Evolutionary conservation across 2,329 filamentous ascomycete species (phyloP).

Genomic region (Penicillium sp.): DNA sequence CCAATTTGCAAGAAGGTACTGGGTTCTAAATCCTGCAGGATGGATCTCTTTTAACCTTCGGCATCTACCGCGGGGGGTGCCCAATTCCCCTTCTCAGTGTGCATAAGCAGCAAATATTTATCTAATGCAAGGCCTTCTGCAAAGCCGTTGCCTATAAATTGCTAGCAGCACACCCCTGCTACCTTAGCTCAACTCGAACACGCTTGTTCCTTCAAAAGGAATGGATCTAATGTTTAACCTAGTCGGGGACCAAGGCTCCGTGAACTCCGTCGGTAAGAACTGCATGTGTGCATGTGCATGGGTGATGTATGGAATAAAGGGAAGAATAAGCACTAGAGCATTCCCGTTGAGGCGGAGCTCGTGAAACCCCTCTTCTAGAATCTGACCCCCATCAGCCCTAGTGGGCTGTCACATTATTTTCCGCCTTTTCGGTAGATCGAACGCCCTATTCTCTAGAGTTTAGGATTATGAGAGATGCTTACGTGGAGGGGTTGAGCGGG

Average conservation of each 20-base stretch:
- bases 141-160: not conserved
- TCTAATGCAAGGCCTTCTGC: constrained; percentile 9
- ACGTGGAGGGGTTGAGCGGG: not conserved
- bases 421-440: not conserved
- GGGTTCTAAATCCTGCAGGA: constrained; percentile 10
- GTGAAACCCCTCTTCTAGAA: constrained; percentile 11
- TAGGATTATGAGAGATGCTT: not conserved
- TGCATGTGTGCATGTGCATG: not conserved
- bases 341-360: constrained; percentile 4
- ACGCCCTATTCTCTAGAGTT: not conserved
- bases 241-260: not conserved
- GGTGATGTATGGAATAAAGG: not conserved
- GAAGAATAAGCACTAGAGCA: constrained; percentile 18
- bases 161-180: not conserved
- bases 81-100: not conserved
- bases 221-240: not conserved
- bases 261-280: not conserved
- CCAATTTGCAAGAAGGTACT: not conserved
- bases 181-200: not conserved
- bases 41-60: not conserved
- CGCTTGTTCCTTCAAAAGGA: not conserved
- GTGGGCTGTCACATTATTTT: not conserved
- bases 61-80: not conserved
- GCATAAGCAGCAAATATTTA: not conserved
- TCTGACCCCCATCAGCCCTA: constrained; percentile 13